These are phyloP conservation scores for Scheffersomyces lignicola DNA, from an alignment of 1,139 yeast genomes.

Conservation along the genomic window DNA sequence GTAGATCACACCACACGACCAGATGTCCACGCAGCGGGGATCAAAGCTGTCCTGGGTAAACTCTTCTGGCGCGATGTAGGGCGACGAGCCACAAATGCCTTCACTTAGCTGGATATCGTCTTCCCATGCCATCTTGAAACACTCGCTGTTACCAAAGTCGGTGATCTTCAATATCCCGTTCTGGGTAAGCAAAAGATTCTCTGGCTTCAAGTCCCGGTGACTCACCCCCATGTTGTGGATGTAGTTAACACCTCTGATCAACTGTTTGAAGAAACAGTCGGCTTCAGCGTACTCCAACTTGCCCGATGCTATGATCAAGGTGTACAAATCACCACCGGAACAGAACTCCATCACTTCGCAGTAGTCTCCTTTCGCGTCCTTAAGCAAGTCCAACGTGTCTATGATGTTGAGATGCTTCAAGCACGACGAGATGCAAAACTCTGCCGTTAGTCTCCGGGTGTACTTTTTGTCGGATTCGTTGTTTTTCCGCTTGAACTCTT, in stretches of 20 bases:
- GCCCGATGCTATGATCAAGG: slow-evolving; percentile 81
- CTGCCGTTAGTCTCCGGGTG: slow-evolving; percentile 44
- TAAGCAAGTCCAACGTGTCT: slow-evolving; percentile 79
- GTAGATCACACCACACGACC: slow-evolving; percentile 97
- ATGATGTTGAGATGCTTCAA: slow-evolving; percentile 59
- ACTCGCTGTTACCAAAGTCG: slow-evolving; percentile 95
- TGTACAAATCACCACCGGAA: slow-evolving; percentile 90
- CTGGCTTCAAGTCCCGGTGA: slow-evolving; percentile 94
- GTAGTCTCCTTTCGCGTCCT: slow-evolving; percentile 89
- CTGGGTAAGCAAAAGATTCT: slow-evolving; percentile 78
- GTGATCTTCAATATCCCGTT: slow-evolving; percentile 83
- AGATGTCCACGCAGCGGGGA: slow-evolving; percentile 87
- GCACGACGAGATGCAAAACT: slow-evolving; percentile 51
- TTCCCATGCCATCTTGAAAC: slow-evolving; percentile 98
- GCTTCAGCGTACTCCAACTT: slow-evolving; percentile 85
- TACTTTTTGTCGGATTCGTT: slow-evolving; percentile 47
- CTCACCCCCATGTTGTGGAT: slow-evolving; percentile 98
- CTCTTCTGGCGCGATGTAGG: slow-evolving; percentile 97
- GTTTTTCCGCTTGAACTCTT: slow-evolving; percentile 45
- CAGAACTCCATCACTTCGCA: slow-evolving; percentile 98
- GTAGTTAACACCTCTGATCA: slow-evolving; percentile 86
- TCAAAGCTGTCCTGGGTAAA: slow-evolving; percentile 75
- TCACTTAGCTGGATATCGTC: slow-evolving; percentile 75
- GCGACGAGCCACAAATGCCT: slow-evolving; percentile 87
- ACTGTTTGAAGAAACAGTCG: slow-evolving; percentile 92